Conservation (phyloP, 257 asterid genomes). For the Solanum pimpinellifolium region DNA sequence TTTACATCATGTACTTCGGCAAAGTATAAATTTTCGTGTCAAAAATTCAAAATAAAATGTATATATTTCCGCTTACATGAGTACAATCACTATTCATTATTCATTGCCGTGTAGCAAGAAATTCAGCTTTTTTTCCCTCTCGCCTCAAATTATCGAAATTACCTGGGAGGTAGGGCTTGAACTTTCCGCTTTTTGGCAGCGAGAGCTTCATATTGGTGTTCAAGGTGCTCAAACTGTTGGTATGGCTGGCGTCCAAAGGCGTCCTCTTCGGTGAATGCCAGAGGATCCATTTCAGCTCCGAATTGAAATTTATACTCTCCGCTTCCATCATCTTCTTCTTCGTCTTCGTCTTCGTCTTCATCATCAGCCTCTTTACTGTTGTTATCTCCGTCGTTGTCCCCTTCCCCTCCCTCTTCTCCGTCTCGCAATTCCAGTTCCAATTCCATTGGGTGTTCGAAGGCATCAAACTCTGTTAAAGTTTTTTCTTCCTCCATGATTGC, state of each 20-base stretch:
- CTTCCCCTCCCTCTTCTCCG: constrained; percentile 10
- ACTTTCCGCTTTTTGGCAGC: constrained; percentile 60
- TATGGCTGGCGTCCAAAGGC: constrained; percentile 63
- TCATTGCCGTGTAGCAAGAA: not conserved
- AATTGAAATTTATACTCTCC: constrained; percentile 47
- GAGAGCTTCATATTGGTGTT: constrained; percentile 47
- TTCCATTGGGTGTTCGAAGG: constrained; percentile 30
- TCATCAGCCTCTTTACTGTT: not conserved
- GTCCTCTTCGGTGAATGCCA: constrained; percentile 49
- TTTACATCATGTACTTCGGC: not conserved
- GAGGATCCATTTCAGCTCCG: constrained; percentile 63
- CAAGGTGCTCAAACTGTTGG: constrained; percentile 54
- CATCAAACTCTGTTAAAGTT: constrained; percentile 8
- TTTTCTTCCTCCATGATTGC: not conserved
- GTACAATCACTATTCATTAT: not conserved
- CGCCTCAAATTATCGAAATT: not conserved
- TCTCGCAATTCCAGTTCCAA: constrained; percentile 24
- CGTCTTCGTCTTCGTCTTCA: not conserved
- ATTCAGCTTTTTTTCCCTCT: not conserved
- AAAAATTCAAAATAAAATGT: not conserved
- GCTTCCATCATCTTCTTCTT: constrained; percentile 38
- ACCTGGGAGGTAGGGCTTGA: constrained; percentile 15
- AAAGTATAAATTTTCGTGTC: not conserved
- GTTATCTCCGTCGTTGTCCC: constrained; percentile 5
- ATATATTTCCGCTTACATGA: not conserved